Evolutionary conservation across 2,329 filamentous ascomycete species (phyloP), one percentile per base, ranked within the genome.

Genomic region (Botrytis byssoidea): DNA sequence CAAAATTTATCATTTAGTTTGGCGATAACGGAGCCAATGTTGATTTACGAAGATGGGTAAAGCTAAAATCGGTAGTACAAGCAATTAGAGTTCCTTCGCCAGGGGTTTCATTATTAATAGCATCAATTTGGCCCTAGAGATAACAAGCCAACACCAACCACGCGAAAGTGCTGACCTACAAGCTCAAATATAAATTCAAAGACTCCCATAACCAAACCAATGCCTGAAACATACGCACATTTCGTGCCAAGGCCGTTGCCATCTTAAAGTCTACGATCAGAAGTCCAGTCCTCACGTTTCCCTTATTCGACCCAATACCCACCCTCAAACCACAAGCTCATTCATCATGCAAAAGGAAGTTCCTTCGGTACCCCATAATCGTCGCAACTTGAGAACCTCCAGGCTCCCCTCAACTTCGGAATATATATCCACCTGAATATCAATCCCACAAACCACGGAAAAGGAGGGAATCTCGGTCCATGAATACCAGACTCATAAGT

Each of bases 361-460:
- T 83, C 81, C 71, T 79, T 78, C 18, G 80, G 82, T 46, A 78
- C 74, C 32, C 80, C 79, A 42, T 77, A 81, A 12, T 80, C 77
- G 75, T 81, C 81, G 59, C 81, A 82, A 2, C 81, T 80, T 61
- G 81, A 72, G 71, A 83, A 83, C 20, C 79, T 76, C 82, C 82
- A 83, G 78, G 81, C 82, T 42, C 79, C 79, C 72, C 82, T 80
- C 69, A 82, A 77, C 70, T 78, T 81, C 22, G 80, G 78, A n/a
- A 82, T 78, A 73, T 81, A 82, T 25, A 82, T 44, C 79, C 79
- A 83, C n/a, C 79, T 74, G 44, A 84, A 77, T 7, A 82, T 71
- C 29, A 82, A 42, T 37, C 74, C 63, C 0, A 75, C 76, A 70
- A 78, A 76, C 80, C 80, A 81, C 22, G 80, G 79, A 67, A 80